Evolutionary conservation across 2,329 filamentous ascomycete genomes (phyloP), one percentile per base, ranked within the genome.

Genomic region (Aurifilum marmelostoma): DNA sequence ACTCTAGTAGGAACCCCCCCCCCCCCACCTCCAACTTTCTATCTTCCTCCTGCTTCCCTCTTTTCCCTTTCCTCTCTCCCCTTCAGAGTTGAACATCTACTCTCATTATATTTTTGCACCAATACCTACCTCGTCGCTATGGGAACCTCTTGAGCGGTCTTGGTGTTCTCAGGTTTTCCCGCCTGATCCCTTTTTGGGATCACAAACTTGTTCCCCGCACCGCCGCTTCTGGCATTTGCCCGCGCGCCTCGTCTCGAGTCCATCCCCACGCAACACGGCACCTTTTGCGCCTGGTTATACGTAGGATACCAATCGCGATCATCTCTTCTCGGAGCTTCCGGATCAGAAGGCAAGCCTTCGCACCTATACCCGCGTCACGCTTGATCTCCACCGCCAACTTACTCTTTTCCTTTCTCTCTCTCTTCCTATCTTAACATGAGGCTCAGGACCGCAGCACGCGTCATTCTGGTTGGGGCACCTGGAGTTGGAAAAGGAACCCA

Each of bases 401-500:
- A 32, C 52, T 41, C 29, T 37, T 54, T n/a, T 21, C 3, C n/a
- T 7, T 1, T 11, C 21, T 21, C 5, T 29, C 27, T 0, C 8
- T 56, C 56, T 61, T 67, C 69, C 60, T 64, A 66, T 66, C 71
- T 50, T 63, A 79, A 75, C 73, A 90, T 90, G 88, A 85, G 88
- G 82, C 88, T 97, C 76, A 87, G 86, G 73, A 90, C 87, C 81
- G 95, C 96, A 69, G 96, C 96, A 67, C 92, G 96, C 72, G 91
- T 98, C 72, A 98, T 99, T 77, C 89, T 99, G 74, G 89, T 99
- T 75, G 96, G 96, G 75, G 94, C 95, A 65, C 96, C 96, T n/a
- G 94, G 94, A 69, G 96, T 97, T 68, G 96, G 96, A 72, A 99
- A 99, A 80, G 96, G 95, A 72, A 99, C 96, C 3, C 96, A 99